Conservation (phyloP, 1,139 yeast species). For the Candida sojae region DNA sequence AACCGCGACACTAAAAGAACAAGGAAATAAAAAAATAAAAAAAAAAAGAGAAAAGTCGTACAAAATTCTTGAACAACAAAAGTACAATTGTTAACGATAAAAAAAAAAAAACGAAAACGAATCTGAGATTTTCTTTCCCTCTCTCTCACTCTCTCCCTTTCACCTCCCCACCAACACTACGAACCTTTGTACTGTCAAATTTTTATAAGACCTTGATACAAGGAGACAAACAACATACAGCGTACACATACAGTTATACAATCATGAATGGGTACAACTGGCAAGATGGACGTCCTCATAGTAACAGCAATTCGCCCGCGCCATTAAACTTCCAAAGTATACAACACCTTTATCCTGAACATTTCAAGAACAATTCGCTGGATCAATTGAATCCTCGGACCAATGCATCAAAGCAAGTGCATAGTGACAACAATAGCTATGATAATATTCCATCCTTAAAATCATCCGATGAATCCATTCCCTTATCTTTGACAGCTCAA, state of each 20-base stretch:
- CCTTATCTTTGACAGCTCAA: conserved; percentile 61
- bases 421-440: conserved; percentile 13
- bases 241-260: neutral
- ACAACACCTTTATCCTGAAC: conserved; percentile 14
- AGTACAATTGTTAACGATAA: conserved; percentile 1
- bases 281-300: conserved; percentile 1
- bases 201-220: neutral
- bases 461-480: conserved; percentile 29
- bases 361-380: conserved; percentile 16
- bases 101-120: neutral
- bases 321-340: conserved; percentile 10
- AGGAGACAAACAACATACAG: neutral
- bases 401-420: conserved; percentile 3
- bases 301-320: conserved; percentile 6
- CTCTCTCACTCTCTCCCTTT: neutral
- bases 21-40: neutral
- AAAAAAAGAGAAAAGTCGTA: neutral
- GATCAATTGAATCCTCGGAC: conserved; percentile 13
- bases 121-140: neutral
- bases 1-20: neutral
- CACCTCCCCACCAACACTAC: neutral
- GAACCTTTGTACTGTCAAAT: neutral
- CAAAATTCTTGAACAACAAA: conserved; percentile 4
- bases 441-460: conserved; percentile 7
- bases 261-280: conserved; percentile 5